phyloP scores from a whole-genome alignment of 1,284 basidiomycete genomes.

The Flammula alnicola region DNA sequence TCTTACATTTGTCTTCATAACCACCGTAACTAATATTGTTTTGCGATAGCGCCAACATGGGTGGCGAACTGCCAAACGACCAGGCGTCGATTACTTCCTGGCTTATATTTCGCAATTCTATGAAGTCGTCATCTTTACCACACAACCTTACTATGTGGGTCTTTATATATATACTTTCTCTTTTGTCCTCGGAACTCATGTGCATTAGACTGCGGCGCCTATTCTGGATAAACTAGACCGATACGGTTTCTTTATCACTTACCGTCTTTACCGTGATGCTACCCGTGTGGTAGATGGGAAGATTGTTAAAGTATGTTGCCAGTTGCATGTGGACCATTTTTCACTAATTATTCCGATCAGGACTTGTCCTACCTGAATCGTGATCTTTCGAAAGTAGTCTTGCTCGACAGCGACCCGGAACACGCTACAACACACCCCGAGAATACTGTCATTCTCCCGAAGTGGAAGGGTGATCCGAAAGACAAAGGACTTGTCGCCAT shows the following conservation, averaged over 20 bases:
- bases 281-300: conserved; percentile 81
- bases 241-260: conserved; percentile 87
- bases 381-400: conserved; percentile 88
- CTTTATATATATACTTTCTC: neutral
- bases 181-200: neutral
- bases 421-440: conserved; percentile 85
- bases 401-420: conserved; percentile 86
- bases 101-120: conserved; percentile 97
- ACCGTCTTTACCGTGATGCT: conserved; percentile 91
- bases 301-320: conserved; percentile 71
- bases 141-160: conserved; percentile 88
- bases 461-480: conserved; percentile 84
- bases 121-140: conserved; percentile 96
- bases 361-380: conserved; percentile 94
- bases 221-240: conserved; percentile 95
- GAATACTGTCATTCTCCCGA: conserved; percentile 80
- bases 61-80: conserved; percentile 92
- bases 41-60: conserved; percentile 73
- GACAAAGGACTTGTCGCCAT: conserved; percentile 87
- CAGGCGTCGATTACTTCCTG: conserved; percentile 97
- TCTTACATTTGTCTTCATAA: conserved; percentile 22
- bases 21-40: conserved; percentile 5
- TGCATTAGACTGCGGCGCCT: conserved; percentile 79
- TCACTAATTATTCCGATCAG: conserved; percentile 39
- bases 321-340: neutral